A percentile compares a stretch with the other conserved stretches of the same genome.
Conservation (phyloP, 306 rosid species). For the Vicia faba region DNA sequence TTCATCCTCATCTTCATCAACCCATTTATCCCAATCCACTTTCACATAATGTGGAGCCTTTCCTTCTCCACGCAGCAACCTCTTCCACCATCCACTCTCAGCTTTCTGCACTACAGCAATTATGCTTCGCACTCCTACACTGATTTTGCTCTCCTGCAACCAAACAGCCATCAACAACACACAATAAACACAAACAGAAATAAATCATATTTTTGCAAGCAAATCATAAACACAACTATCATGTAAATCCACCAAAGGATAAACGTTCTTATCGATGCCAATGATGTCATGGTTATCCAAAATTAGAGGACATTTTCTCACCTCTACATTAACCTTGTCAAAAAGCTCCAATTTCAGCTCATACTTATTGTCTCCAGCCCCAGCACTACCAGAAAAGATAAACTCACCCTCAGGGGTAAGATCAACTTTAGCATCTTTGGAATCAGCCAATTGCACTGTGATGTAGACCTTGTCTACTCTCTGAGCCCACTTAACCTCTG, state of each 20-base stretch:
- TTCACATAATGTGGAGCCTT: slow-evolving; percentile 84
- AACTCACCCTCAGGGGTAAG: slow-evolving; percentile 84
- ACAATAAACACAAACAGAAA: neutral
- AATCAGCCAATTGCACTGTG: slow-evolving; percentile 81
- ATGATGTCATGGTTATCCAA: neutral
- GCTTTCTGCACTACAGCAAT: slow-evolving; percentile 82
- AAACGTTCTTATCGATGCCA: neutral
- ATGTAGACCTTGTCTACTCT: slow-evolving; percentile 84
- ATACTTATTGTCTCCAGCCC: slow-evolving; percentile 61
- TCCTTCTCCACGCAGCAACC: slow-evolving; percentile 70
- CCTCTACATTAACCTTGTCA: slow-evolving; percentile 91
- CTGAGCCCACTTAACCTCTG: slow-evolving; percentile 99
- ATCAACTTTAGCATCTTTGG: slow-evolving; percentile 79
- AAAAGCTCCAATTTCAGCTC: slow-evolving; percentile 84
- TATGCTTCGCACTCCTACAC: slow-evolving; percentile 74
- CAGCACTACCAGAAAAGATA: slow-evolving; percentile 75
- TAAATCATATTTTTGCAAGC: neutral
- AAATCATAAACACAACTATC: neutral
- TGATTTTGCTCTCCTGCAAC: slow-evolving; percentile 86
- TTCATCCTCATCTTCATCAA: slow-evolving; percentile 83
- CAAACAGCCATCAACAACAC: neutral
- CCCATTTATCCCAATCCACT: slow-evolving; percentile 99
- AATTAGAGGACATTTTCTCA: slow-evolving; percentile 35
- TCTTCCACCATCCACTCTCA: slow-evolving; percentile 87
- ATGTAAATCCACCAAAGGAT: neutral